Base-by-base conservation (phyloP, 2,329 filamentous ascomycete species). In the Blastomyces parvus region DNA sequence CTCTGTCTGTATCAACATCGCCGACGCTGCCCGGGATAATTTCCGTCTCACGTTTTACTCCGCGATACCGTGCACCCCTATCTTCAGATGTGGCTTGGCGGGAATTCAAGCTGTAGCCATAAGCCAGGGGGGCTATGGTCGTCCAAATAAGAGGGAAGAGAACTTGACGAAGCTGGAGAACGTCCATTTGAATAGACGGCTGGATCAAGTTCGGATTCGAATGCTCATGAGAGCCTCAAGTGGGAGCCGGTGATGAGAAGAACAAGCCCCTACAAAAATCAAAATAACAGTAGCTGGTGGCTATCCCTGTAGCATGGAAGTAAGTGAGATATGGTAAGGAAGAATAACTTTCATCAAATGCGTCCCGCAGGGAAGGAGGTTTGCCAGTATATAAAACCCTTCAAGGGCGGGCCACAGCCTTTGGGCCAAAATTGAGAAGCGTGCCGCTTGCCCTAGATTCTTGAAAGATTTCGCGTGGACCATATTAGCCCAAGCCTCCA, bases 1-100 rank as follows among this genome's bases (percentile, higher is more conserved):
- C 79, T 64, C 84, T 82, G 62, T 79, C 75, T 22, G 73, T 73
- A 38, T 62, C n/a, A 11, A 70, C 67, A 19, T 77, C 76, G 33
- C 58, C 59, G 36, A 65, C 48, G 40, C 64, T 59, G 46, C 64
- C 64, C 1, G 64, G 62, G 13, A 65, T 59, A n/a, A 63, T n/a
- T 38, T 30, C 50, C 48, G 14, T 30, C 5, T 30, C 14, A 9
- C 52, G 40, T 27, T 14, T 7, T 22, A 19, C 40, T 11, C 33
- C 13, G 4, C 30, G 25, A 59, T 42, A 27, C 19, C 14, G 25
- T 33, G 58, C 25, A 9, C 22, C 17, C 13, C 6, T n/a, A 53
- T 40, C 13, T 36, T 42, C 25, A 59, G 22, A n/a, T 33, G 17
- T 11, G 27, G 30, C 17, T 33, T 36, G 40, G 25, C 11, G 58